A percentile compares a stretch with the other conserved stretches of the same genome.
Conservation (phyloP, 1,284 basidiomycete species). For the Fomitopsis palustris region DNA sequence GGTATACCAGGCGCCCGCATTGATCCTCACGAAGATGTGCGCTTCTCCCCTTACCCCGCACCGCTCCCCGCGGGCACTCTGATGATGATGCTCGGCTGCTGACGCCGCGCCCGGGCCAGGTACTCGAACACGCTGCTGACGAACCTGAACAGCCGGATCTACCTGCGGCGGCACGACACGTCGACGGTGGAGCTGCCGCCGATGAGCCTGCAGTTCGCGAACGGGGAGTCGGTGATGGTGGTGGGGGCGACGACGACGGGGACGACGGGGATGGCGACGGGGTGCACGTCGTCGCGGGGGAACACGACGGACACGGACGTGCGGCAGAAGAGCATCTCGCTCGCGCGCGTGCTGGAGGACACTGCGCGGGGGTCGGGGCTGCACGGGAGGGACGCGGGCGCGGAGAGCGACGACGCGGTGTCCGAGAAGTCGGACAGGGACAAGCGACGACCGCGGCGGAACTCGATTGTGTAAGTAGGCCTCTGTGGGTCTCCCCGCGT, state of each 20-base stretch:
- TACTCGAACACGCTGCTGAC: conserved; percentile 3
- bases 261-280: no score
- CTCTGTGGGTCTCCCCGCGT: neutral
- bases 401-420: neutral
- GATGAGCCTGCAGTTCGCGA: neutral
- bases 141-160: neutral
- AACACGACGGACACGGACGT: neutral
- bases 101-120: neutral
- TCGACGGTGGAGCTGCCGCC: neutral
- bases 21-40: neutral
- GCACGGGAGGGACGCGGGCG: neutral
- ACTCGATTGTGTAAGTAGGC: neutral
- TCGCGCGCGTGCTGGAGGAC: neutral
- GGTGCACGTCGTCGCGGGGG: neutral
- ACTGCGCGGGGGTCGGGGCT: neutral
- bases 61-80: neutral
- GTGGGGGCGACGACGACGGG: no score
- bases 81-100: neutral
- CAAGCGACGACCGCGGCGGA: neutral
- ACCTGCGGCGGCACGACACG: neutral
- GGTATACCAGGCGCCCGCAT: neutral
- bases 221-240: neutral
- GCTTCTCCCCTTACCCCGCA: neutral
- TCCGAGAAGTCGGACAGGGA: neutral
- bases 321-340: neutral